A percentile compares a stretch with the other conserved stretches of the same genome.
These are phyloP conservation scores for Geopyxis carbonaria DNA, from an alignment of 495 filamentous ascomycete genomes.

Conservation along the genomic window DNA sequence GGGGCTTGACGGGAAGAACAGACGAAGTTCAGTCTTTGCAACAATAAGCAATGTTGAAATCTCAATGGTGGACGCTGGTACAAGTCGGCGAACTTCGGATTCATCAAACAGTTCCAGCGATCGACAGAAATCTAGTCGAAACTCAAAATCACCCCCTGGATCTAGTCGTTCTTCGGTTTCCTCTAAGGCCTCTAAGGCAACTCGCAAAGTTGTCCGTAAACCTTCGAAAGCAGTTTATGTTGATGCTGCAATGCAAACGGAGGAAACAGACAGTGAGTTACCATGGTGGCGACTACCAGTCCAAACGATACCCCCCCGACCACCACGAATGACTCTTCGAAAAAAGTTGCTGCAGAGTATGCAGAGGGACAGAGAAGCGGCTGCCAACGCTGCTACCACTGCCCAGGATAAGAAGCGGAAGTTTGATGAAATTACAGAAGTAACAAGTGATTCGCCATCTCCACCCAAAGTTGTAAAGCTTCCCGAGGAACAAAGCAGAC, in stretches of 20 bases:
- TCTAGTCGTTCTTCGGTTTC: neutral
- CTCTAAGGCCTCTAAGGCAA: neutral
- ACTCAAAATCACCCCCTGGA: neutral
- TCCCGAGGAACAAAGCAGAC: slow-evolving; percentile 5
- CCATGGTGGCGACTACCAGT: slow-evolving; percentile 18
- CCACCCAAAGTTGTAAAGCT: slow-evolving; percentile 13
- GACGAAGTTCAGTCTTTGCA: neutral
- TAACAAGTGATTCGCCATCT: slow-evolving; percentile 5
- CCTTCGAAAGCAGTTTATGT: slow-evolving; percentile 28
- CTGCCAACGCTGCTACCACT: slow-evolving; percentile 7
- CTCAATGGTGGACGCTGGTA: slow-evolving; percentile 5
- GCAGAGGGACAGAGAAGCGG: slow-evolving; percentile 17
- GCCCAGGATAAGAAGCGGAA: slow-evolving; percentile 20
- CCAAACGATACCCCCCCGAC: slow-evolving; percentile 12
- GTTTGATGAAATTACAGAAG: slow-evolving; percentile 5
- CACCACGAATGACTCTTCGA: slow-evolving; percentile 18
- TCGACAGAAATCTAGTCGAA: neutral
- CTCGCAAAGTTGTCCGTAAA: slow-evolving; percentile 6
- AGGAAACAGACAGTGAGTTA: slow-evolving; percentile 26
- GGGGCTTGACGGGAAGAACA: no score
- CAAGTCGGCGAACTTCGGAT: neutral
- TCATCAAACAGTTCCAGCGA: slow-evolving; percentile 1
- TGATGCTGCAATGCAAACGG: slow-evolving; percentile 33
- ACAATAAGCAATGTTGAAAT: slow-evolving; percentile 1
- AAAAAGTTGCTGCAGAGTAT: slow-evolving; percentile 23